These are phyloP conservation scores for Colletotrichum sp. DNA, from an alignment of 2,329 filamentous ascomycete genomes.

Conservation along the genomic window DNA sequence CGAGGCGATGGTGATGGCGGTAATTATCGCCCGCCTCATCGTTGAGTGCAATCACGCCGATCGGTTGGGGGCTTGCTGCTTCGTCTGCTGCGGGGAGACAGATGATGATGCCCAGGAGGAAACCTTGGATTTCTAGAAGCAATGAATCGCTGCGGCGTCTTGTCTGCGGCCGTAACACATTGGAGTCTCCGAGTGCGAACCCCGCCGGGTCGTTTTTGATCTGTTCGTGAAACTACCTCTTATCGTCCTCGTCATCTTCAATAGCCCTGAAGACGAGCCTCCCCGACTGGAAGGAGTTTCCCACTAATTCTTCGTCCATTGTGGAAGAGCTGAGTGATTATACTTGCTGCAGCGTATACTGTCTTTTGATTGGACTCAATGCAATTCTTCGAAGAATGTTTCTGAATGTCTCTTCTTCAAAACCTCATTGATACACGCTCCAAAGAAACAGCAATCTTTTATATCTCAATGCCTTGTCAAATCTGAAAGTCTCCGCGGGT, in stretches of 20 bases:
- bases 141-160: neutral
- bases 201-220: neutral
- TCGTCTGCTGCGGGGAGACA: neutral
- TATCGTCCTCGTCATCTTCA: neutral
- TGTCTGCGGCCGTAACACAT: neutral
- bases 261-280: neutral
- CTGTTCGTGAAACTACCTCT: neutral
- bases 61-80: neutral
- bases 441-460: neutral
- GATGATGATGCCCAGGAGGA: neutral
- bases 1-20: neutral
- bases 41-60: neutral
- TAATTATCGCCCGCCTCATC: neutral
- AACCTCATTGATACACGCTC: neutral
- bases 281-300: neutral
- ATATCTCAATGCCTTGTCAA: neutral
- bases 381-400: neutral
- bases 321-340: neutral
- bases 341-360: neutral
- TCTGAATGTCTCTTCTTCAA: neutral
- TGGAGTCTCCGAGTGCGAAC: neutral
- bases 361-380: neutral
- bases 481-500: accelerated
- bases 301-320: neutral
- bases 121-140: neutral